phyloP scores from a whole-genome alignment of 257 asterid species.

The Scutellaria barbata region DNA sequence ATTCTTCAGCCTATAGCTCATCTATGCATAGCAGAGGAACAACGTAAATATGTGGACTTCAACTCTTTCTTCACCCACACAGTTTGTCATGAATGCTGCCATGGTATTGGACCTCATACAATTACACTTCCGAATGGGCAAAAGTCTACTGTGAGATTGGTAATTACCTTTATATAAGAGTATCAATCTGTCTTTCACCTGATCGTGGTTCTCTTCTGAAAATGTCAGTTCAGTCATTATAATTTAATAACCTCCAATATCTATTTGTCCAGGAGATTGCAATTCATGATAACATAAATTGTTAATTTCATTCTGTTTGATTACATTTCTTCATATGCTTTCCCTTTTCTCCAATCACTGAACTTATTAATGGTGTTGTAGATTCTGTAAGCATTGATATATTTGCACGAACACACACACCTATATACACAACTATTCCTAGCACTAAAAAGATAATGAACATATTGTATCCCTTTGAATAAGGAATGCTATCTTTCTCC shows the following conservation, averaged over 20 bases:
- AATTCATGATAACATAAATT: slow-evolving; percentile 14
- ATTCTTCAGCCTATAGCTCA: slow-evolving; percentile 90
- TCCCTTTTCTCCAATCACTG: neutral
- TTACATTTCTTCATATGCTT: neutral
- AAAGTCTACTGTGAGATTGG: slow-evolving; percentile 91
- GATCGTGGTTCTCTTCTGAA: neutral
- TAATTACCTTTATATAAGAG: slow-evolving; percentile 37
- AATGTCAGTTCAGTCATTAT: neutral
- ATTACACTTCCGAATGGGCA: slow-evolving; percentile 80
- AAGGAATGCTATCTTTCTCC: too few relatives aligned
- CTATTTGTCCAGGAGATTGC: neutral
- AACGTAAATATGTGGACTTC: slow-evolving; percentile 70
- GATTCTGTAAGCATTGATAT: too few relatives aligned
- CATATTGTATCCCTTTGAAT: too few relatives aligned
- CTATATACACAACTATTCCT: too few relatives aligned
- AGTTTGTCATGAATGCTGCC: slow-evolving; percentile 96
- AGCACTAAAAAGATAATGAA: too few relatives aligned
- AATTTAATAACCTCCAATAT: neutral
- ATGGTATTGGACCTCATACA: slow-evolving; percentile 97
- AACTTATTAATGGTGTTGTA: neutral
- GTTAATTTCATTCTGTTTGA: slow-evolving; percentile 3
- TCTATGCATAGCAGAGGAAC: slow-evolving; percentile 74
- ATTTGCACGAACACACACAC: too few relatives aligned
- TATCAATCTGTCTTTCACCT: neutral
- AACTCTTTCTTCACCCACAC: slow-evolving; percentile 95